Base-by-base conservation (phyloP, 768 basidiomycete species). In the Lentinula boryana region DNA sequence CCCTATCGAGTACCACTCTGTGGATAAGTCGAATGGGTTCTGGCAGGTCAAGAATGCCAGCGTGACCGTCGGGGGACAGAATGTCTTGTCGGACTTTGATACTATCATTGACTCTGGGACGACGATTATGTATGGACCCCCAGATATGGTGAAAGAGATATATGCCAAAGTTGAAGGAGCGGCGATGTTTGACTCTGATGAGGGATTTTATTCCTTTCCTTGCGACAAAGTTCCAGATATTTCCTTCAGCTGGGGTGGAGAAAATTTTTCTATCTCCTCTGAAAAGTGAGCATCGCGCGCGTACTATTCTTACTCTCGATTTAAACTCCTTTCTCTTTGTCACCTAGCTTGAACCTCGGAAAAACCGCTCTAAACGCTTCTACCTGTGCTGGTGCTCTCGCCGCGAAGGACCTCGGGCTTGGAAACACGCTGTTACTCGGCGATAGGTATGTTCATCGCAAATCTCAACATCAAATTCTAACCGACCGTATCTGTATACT, bases 321-420 rank as follows among this genome's bases (percentile, higher is more conserved):
- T 8, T 55, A 2, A 57, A 18, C n/a, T 36, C 18, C 1, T 21
- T 23, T 16, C 10, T 55, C 12, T 13, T 21, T 56, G 16, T 40
- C 4, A 31, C 60, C 71, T 18, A 68, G 43, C 41, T 67, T 71
- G 58, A 82, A 84, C 23, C 60, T 83, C 21, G 68, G 83, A 12
- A 41, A 31, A 64, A 62, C 65, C 53, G 75, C 72, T 57, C 58
- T 80, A 58, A 85, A 84, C 16, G 71, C 75, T 43, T 82, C 49
- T 18, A 60, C 60, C 38, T 71, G 88, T 66, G 68, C 77, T 0
- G 81, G 84, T 23, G 83, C 83, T 3, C 80, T 89, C 65, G 76
- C 77, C 3, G 70, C 79, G 6, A 79, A 80, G 16, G 68, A 77
- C 40, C 54, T 70, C 41, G 71, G 65, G 5, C 59, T 67, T 12